Conservation (phyloP, 2,329 filamentous ascomycete species). For the Dendryphion nanum region DNA sequence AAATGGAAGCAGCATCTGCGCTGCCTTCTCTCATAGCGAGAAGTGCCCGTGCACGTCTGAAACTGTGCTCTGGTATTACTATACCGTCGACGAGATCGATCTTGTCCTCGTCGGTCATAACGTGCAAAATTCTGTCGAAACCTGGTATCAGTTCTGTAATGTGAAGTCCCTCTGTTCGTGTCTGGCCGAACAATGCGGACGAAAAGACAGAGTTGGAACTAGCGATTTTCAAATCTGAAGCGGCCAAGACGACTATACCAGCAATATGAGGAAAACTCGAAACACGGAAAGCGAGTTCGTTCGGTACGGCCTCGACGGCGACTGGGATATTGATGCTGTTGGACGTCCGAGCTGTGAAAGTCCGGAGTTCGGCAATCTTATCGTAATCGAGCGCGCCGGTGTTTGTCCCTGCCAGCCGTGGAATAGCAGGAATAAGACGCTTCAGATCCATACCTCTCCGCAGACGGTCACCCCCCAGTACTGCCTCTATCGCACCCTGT, state of each 20-base stretch:
- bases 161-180: slow-evolving; percentile 74
- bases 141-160: slow-evolving; percentile 81
- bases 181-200: slow-evolving; percentile 85
- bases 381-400: slow-evolving; percentile 76
- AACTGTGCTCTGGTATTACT: slow-evolving; percentile 93
- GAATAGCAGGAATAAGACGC: slow-evolving; percentile 76
- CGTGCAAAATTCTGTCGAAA: slow-evolving; percentile 79
- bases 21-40: slow-evolving; percentile 80
- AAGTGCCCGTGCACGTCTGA: slow-evolving; percentile 82
- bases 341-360: slow-evolving; percentile 81
- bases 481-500: slow-evolving; percentile 74
- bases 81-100: slow-evolving; percentile 86
- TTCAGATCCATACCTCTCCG: slow-evolving; percentile 71
- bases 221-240: slow-evolving; percentile 72
- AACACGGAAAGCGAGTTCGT: slow-evolving; percentile 71
- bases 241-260: slow-evolving; percentile 90
- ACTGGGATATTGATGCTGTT: slow-evolving; percentile 80
- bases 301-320: slow-evolving; percentile 71
- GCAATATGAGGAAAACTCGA: slow-evolving; percentile 97
- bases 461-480: slow-evolving; percentile 76
- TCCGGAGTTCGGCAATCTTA: slow-evolving; percentile 67
- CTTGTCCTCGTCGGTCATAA: slow-evolving; percentile 83
- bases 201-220: slow-evolving; percentile 96
- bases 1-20: slow-evolving; percentile 70
- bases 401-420: slow-evolving; percentile 69